A percentile compares a stretch with the other conserved stretches of the same genome.
Conservation (phyloP, 2,329 filamentous ascomycete genomes). For the Botrytis paeoniae region DNA sequence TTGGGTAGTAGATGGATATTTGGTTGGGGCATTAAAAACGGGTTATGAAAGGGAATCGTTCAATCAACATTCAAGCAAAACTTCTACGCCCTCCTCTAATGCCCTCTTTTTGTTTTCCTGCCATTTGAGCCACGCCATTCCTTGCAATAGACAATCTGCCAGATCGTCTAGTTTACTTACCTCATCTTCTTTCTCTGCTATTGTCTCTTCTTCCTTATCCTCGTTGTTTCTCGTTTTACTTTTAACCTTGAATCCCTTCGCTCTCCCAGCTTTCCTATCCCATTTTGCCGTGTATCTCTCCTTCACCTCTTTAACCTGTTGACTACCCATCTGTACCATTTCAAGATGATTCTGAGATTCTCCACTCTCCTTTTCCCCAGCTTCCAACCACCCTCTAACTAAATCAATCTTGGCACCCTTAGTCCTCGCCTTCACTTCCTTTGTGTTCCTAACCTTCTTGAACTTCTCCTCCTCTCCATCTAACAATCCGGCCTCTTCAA, state of each 20-base stretch:
- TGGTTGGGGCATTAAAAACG: neutral
- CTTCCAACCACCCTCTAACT: conserved; percentile 52
- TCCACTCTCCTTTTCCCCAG: neutral
- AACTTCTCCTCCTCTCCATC: conserved; percentile 26
- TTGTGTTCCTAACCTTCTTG: conserved; percentile 40
- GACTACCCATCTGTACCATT: conserved; percentile 36
- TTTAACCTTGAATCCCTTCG: conserved; percentile 33
- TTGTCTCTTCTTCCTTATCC: conserved; percentile 7
- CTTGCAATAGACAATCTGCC: conserved; percentile 76
- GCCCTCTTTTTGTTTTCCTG: conserved; percentile 53
- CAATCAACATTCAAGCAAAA: conserved; percentile 29
- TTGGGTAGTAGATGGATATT: neutral
- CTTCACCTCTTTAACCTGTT: conserved; percentile 40
- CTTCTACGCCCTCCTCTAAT: conserved; percentile 36
- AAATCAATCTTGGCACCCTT: conserved; percentile 64
- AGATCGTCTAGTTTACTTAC: conserved; percentile 73
- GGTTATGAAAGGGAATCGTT: neutral
- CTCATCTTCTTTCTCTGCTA: conserved; percentile 32
- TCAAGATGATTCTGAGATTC: conserved; percentile 24
- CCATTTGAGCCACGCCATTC: conserved; percentile 74
- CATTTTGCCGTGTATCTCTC: conserved; percentile 40
- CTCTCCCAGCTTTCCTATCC: conserved; percentile 29
- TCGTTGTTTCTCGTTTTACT: neutral
- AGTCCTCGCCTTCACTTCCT: conserved; percentile 43
- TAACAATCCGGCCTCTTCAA: conserved; percentile 35